phyloP scores from a whole-genome alignment of 352 stramenopile species.

The Blastocystis sp. region DNA sequence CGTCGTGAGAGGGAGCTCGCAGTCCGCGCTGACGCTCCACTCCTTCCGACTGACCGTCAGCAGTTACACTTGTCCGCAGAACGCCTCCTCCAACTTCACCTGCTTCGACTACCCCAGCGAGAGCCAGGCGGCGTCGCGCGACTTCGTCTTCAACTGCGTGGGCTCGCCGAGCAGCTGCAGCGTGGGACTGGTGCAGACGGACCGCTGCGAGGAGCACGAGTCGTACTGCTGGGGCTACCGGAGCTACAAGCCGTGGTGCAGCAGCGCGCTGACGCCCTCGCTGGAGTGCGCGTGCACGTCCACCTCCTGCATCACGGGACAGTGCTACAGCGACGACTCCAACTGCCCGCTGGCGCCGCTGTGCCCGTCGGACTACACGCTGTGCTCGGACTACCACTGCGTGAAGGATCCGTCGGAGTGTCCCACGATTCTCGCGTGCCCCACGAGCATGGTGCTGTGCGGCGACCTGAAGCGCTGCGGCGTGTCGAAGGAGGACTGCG shows the following conservation, averaged over 20 bases:
- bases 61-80: background rate
- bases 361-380: background rate
- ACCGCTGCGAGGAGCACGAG: background rate
- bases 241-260: slow-evolving; percentile 13
- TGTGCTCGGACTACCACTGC: slow-evolving; percentile 39
- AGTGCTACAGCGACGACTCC: background rate
- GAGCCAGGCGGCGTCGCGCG: background rate
- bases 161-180: background rate
- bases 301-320: slow-evolving; percentile 12
- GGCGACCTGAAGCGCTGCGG: slow-evolving; percentile 47
- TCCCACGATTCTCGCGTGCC: slow-evolving; percentile 13
- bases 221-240: slow-evolving; percentile 52
- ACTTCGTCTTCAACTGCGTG: slow-evolving; percentile 13
- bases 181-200: background rate
- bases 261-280: background rate
- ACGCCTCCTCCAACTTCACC: background rate
- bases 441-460: slow-evolving; percentile 25
- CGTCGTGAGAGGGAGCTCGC: background rate
- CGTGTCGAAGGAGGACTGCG: slow-evolving; percentile 31
- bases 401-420: background rate
- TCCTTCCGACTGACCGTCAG: background rate
- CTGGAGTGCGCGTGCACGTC: slow-evolving; percentile 1
- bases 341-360: background rate
- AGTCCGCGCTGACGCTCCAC: background rate
- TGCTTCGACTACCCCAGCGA: slow-evolving; percentile 1